These are phyloP conservation scores for Rhodotorula sp. DNA, from an alignment of 1,284 basidiomycete species.

Conservation along the genomic window DNA sequence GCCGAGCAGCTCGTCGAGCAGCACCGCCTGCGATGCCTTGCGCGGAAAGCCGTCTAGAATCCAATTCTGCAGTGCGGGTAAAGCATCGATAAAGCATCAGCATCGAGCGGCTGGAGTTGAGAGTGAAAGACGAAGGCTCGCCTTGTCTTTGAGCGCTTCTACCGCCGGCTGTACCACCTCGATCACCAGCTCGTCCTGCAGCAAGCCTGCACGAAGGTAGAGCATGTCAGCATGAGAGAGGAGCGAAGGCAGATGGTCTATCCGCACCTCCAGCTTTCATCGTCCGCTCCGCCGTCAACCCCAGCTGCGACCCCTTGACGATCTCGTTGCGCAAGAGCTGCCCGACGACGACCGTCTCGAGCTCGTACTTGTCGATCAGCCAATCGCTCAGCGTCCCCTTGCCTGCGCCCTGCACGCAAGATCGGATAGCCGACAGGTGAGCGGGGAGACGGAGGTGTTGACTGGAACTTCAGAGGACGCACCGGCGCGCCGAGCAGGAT, in stretches of 20 bases:
- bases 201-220: conserved; percentile 52
- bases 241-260: too few relatives aligned
- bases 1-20: conserved; percentile 64
- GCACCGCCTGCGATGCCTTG: conserved; percentile 81
- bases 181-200: conserved; percentile 76
- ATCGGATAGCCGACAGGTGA: background rate
- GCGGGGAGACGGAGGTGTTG: background rate
- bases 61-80: conserved; percentile 63
- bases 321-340: conserved; percentile 79
- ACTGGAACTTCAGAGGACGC: background rate
- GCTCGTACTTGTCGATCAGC: conserved; percentile 62
- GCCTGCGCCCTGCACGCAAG: conserved; percentile 44
- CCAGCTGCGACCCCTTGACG: conserved; percentile 69
- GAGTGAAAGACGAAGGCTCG: background rate
- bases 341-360: conserved; percentile 72
- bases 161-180: conserved; percentile 71
- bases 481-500: conserved; percentile 42
- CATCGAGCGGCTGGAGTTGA: too few relatives aligned
- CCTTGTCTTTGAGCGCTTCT: conserved; percentile 64
- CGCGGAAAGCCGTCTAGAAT: conserved; percentile 96
- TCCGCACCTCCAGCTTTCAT: conserved; percentile 65
- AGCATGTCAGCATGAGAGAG: background rate
- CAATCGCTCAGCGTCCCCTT: conserved; percentile 70
- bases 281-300: conserved; percentile 69
- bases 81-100: too few relatives aligned